These are phyloP conservation scores for Trichosporon sp. DNA, from an alignment of 1,284 basidiomycete species.

Conservation along the genomic window DNA sequence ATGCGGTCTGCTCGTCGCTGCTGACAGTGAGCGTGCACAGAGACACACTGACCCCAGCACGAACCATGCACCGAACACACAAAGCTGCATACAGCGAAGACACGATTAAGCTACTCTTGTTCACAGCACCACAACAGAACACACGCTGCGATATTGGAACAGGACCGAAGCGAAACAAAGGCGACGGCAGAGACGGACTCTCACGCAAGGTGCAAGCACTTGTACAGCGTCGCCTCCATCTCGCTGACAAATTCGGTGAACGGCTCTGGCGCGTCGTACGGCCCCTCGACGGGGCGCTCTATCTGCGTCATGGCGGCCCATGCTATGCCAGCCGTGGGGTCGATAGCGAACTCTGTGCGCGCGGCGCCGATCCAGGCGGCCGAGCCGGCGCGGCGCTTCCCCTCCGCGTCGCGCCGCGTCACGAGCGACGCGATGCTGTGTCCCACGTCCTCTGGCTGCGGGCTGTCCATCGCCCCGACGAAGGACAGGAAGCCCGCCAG, in stretches of 20 bases:
- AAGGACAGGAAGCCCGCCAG: background rate
- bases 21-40: too few relatives aligned
- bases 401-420: background rate
- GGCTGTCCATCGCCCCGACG: background rate
- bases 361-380: constrained; percentile 18
- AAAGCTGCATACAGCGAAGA: too few relatives aligned
- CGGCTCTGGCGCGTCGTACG: background rate
- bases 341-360: constrained; percentile 31
- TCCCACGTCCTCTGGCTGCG: background rate
- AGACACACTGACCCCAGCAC: too few relatives aligned
- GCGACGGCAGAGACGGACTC: too few relatives aligned
- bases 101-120: too few relatives aligned
- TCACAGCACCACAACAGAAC: too few relatives aligned
- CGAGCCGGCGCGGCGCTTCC: constrained; percentile 23
- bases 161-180: too few relatives aligned
- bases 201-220: background rate
- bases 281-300: background rate
- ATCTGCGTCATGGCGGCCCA: background rate
- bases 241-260: background rate
- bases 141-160: too few relatives aligned
- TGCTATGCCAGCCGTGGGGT: constrained; percentile 26
- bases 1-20: too few relatives aligned
- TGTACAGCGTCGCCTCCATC: background rate
- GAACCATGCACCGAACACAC: too few relatives aligned
- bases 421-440: background rate